These are phyloP conservation scores for California macrophylla DNA, from an alignment of 441 rosid genomes.

Conservation along the genomic window DNA sequence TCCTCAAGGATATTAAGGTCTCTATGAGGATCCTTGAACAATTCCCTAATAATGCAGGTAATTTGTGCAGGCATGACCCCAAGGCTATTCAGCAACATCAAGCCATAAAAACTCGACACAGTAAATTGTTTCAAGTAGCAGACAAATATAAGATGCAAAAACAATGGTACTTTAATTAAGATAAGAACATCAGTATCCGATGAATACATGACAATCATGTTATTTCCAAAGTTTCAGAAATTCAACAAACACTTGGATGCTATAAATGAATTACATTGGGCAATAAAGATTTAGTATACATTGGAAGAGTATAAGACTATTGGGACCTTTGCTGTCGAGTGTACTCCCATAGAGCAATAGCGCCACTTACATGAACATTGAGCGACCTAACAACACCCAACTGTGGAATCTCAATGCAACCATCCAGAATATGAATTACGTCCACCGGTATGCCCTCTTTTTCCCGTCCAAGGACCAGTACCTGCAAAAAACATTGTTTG, in stretches of 20 bases:
- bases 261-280: constrained; percentile 1
- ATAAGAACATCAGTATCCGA: background rate
- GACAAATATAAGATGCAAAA: no score
- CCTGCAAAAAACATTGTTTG: constrained; percentile 34
- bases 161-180: no score
- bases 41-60: no score
- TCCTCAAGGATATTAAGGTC: no score
- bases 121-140: background rate
- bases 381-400: constrained; percentile 92
- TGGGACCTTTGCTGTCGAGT: constrained; percentile 74
- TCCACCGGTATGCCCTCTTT: constrained; percentile 95
- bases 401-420: constrained; percentile 92
- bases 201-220: background rate
- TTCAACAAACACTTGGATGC: background rate
- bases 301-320: constrained; percentile 19
- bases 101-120: background rate
- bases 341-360: constrained; percentile 95
- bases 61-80: no score
- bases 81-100: no score
- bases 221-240: background rate
- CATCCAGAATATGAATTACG: constrained; percentile 73
- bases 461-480: constrained; percentile 87
- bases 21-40: no score
- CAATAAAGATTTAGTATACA: background rate
- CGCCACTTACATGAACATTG: constrained; percentile 92